Evolutionary conservation across 23 red algal species (phyloP).

Genomic region (Agarophyton chilense): DNA sequence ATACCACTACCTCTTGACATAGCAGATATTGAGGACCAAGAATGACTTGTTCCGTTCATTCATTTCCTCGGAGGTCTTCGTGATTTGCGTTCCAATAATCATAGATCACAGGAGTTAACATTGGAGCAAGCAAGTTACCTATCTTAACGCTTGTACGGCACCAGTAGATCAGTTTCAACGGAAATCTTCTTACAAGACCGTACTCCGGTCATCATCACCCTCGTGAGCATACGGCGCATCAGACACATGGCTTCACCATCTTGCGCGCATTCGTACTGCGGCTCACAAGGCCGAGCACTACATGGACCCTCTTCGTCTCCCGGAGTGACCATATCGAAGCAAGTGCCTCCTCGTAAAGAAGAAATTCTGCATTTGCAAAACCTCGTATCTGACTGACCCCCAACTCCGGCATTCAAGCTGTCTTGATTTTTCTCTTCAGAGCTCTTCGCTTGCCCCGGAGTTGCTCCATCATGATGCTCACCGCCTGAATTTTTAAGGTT

Average conservation of each 20-base stretch:
- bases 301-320: not conserved
- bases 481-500: not conserved
- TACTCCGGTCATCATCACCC: not conserved
- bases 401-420: not conserved
- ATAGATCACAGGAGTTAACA: not conserved
- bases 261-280: not conserved
- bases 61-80: no score
- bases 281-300: not conserved
- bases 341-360: not conserved
- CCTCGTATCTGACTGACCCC: not conserved
- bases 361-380: not conserved
- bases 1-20: not conserved
- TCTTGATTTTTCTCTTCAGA: not conserved
- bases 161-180: not conserved
- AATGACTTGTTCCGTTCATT: no score
- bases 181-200: conserved; percentile 6
- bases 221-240: not conserved
- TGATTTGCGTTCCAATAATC: not conserved
- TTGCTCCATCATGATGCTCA: not conserved
- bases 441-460: not conserved
- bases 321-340: conserved; percentile 14
- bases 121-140: not conserved
- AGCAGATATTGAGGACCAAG: not conserved
- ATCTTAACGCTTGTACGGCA: not conserved
- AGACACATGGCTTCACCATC: not conserved